Base-by-base conservation (phyloP, 2,329 filamentous ascomycete genomes). In the Beauveria pseudobassiana region DNA sequence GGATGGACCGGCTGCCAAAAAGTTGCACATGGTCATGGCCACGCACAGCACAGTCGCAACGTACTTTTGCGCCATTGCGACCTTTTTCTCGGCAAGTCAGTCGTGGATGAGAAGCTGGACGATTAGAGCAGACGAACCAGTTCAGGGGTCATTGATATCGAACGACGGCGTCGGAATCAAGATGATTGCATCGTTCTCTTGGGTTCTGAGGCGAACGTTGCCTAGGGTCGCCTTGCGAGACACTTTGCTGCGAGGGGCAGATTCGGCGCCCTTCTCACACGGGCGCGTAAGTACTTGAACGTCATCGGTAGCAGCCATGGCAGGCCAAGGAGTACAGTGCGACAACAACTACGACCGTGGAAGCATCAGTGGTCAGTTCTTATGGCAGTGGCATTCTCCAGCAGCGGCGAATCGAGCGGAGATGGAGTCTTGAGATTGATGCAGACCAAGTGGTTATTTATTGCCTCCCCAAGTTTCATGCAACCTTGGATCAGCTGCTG, bases 11-110 rank as follows among this genome's bases (percentile, higher is more conserved):
- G 80, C 82, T 0, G 81, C 80, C 5, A 84, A 70, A 64, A 84
- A 84, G 69, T 84, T 84, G 71, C 77, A 81, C 69, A 84, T 76
- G 63, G 82, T 74, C 73, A 84, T 83, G 58, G 81, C 80, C 3
- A 79, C 63, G 67, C 79, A 83, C 40, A 83, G 75, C 16, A 82
- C 70, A 53, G 72, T 67, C 9, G 80, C 80, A 43, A 79, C 78
- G 67, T 81, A 83, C 63, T 76, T 75, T 81, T 80, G 65, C 78
- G 80, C 65, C 73, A 71, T 70, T 75, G 72, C 28, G 75, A 71
- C 78, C 76, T 78, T 40, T 9, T 9, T 38, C 53, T 42, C 46
- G 24, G 12, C 16, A 63, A 24, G 61, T 67, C 49, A 66, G 55
- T 6, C 14, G 43, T n/a, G 9, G 12, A 54, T 30, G 24, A 20